Evolutionary conservation across 2,329 filamentous ascomycete genomes (phyloP).

Genomic region (Scleromitrula shiraiana): DNA sequence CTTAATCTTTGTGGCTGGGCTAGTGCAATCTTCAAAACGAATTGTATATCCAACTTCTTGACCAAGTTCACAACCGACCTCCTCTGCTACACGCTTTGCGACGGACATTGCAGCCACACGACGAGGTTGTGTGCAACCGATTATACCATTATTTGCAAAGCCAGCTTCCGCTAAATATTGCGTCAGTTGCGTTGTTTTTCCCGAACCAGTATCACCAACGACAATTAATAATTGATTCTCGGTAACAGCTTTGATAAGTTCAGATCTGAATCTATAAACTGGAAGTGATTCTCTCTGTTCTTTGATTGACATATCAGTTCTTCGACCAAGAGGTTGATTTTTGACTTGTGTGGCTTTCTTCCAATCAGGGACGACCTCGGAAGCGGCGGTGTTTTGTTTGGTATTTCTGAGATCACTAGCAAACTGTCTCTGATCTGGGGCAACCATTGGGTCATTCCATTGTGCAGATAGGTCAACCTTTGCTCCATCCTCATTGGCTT

Average conservation of each 20-base stretch:
- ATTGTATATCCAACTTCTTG: slow-evolving; percentile 96
- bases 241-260: slow-evolving; percentile 77
- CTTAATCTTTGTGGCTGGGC: slow-evolving; percentile 84
- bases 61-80: slow-evolving; percentile 85
- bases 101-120: slow-evolving; percentile 98
- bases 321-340: slow-evolving; percentile 73
- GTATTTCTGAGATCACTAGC: slow-evolving; percentile 74
- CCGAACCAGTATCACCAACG: slow-evolving; percentile 93
- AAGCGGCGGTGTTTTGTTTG: slow-evolving; percentile 47
- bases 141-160: slow-evolving; percentile 78
- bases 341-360: slow-evolving; percentile 75
- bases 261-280: slow-evolving; percentile 79
- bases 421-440: slow-evolving; percentile 77
- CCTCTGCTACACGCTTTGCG: slow-evolving; percentile 90
- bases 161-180: slow-evolving; percentile 93
- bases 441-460: slow-evolving; percentile 96
- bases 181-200: slow-evolving; percentile 93
- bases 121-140: slow-evolving; percentile 93
- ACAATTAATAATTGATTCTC: slow-evolving; percentile 92
- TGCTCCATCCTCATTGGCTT: slow-evolving; percentile 61
- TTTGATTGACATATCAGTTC: slow-evolving; percentile 88
- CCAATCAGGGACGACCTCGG: slow-evolving; percentile 80
- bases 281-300: slow-evolving; percentile 86
- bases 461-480: slow-evolving; percentile 81
- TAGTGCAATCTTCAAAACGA: slow-evolving; percentile 92